These are phyloP conservation scores for Tillandsia fasciculata DNA, from an alignment of 176 grass and related monocot species.

Conservation along the genomic window DNA sequence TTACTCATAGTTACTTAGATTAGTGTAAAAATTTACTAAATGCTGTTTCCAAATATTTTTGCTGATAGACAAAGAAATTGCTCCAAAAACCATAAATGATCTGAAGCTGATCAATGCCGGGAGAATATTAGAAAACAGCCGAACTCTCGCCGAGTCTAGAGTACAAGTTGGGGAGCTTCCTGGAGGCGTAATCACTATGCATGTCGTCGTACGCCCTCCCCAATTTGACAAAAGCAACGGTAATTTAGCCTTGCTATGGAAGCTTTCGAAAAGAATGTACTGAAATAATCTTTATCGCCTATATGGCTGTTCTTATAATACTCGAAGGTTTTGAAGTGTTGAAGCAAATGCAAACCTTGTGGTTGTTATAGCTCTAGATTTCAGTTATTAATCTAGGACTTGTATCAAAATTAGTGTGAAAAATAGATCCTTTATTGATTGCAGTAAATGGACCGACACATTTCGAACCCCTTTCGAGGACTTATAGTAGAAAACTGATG, in stretches of 20 bases:
- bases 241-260: conserved; percentile 31
- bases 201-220: conserved; percentile 78
- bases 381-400: no score
- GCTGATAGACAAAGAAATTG: conserved; percentile 54
- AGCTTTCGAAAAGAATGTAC: conserved; percentile 2
- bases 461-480: no score
- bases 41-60: not conserved
- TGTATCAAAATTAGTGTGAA: no score
- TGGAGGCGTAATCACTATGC: conserved; percentile 88
- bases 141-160: conserved; percentile 62
- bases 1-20: not conserved
- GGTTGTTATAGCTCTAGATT: no score
- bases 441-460: no score
- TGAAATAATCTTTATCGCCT: conserved; percentile 8
- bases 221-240: conserved; percentile 62
- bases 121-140: conserved; percentile 83
- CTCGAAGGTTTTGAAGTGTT: not conserved
- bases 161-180: conserved; percentile 75
- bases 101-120: conserved; percentile 93
- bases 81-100: conserved; percentile 71
- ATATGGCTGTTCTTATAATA: conserved; percentile 8
- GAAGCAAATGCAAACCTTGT: no score
- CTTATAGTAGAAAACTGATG: no score
- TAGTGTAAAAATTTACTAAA: not conserved
- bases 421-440: no score